These are phyloP conservation scores for Trypanosoma platydactyli DNA, from an alignment of 208 protist species.

Conservation along the genomic window DNA sequence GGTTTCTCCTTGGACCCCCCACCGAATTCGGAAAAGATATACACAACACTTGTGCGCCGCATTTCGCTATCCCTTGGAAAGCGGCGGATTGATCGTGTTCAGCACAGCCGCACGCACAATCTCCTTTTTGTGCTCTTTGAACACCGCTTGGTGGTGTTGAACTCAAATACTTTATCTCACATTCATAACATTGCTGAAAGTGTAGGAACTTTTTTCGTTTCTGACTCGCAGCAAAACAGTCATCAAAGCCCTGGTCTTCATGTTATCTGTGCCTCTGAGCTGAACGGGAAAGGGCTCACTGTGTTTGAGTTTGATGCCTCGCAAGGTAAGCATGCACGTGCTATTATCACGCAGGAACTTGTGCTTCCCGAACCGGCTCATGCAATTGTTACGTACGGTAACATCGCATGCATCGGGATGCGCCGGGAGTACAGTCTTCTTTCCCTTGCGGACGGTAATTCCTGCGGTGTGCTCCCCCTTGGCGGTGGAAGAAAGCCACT, in stretches of 20 bases:
- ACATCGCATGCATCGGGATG: conserved; percentile 70
- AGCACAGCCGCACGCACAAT: conserved; percentile 69
- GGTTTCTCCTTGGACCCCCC: background rate
- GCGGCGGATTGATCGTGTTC: conserved; percentile 42
- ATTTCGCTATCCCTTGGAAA: conserved; percentile 14
- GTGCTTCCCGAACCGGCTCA: conserved; percentile 58
- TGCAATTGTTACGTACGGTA: conserved; percentile 39
- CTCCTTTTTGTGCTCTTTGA: conserved; percentile 69
- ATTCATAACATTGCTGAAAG: conserved; percentile 31
- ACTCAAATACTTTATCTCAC: conserved; percentile 22
- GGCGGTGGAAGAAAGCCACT: conserved; percentile 21
- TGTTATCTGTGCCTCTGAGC: conserved; percentile 36
- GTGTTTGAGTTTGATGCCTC: conserved; percentile 44
- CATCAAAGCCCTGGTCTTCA: conserved; percentile 24
- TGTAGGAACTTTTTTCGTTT: conserved; percentile 45
- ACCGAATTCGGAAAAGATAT: conserved; percentile 32
- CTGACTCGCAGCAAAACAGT: conserved; percentile 26
- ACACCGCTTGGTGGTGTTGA: conserved; percentile 35
- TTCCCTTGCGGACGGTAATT: conserved; percentile 51
- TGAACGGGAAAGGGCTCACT: conserved; percentile 30
- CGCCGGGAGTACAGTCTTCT: conserved; percentile 62
- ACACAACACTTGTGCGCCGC: conserved; percentile 38
- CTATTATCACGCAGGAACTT: conserved; percentile 33
- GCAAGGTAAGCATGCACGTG: conserved; percentile 19
- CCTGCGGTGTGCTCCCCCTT: conserved; percentile 55